Evolutionary conservation across 805 yeast genomes (phyloP).

Genomic region (Ogataea ganodermae): DNA sequence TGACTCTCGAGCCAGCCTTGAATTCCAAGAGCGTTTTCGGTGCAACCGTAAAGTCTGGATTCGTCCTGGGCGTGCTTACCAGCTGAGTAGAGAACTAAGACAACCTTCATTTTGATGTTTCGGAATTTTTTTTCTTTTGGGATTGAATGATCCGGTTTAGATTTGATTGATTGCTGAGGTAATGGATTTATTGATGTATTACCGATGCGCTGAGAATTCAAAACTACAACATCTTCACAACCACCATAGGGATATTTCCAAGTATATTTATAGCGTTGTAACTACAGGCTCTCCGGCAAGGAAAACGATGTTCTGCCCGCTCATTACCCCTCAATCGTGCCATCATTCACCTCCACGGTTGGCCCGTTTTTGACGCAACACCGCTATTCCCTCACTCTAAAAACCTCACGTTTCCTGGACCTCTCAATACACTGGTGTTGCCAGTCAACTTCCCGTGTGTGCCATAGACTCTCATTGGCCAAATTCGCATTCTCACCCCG

Average conservation of each 20-base stretch:
- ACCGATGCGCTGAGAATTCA: neutral
- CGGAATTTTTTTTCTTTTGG: neutral
- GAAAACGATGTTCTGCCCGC: slow-evolving; percentile 1
- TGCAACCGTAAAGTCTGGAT: slow-evolving; percentile 63
- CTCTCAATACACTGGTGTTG: neutral
- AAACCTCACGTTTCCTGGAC: neutral
- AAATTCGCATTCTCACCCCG: slow-evolving; percentile 15
- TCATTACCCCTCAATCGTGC: slow-evolving; percentile 3
- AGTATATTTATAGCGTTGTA: slow-evolving; percentile 1
- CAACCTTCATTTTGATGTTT: slow-evolving; percentile 42
- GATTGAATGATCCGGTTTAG: neutral
- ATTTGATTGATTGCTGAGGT: neutral
- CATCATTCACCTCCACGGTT: slow-evolving; percentile 1
- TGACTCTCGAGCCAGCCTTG: slow-evolving; percentile 60
- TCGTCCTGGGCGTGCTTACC: slow-evolving; percentile 61
- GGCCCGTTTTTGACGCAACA: slow-evolving; percentile 1
- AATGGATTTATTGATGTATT: neutral
- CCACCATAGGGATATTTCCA: neutral
- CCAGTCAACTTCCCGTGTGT: slow-evolving; percentile 13
- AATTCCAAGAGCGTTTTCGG: slow-evolving; percentile 76
- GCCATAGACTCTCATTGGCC: slow-evolving; percentile 22
- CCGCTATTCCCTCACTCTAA: slow-evolving; percentile 2
- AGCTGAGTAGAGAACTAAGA: slow-evolving; percentile 61
- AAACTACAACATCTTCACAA: neutral
- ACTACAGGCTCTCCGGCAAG: neutral